Base-by-base conservation (phyloP, 768 basidiomycete species). In the Porpolomopsis calyptriformis region DNA sequence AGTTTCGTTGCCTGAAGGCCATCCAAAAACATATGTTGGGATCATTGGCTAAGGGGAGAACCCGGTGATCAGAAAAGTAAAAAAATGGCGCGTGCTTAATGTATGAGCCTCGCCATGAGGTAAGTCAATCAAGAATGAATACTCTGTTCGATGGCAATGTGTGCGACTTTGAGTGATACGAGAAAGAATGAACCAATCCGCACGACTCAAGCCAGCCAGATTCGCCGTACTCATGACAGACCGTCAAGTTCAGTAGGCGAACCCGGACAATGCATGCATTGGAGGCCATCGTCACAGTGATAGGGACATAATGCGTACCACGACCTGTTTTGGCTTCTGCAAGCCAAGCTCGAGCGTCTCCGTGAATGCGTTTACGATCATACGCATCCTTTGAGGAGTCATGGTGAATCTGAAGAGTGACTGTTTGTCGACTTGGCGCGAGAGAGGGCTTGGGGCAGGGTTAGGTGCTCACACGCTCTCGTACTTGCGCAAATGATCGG, bases 361-460 rank as follows among this genome's bases (percentile, higher is more conserved):
- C 60, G 89, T 81, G 71, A 99, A 92, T 0, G 93, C 86, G 60
- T 96, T 89, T 20, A 93, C 91, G 58, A 98, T 96, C 78, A 93
- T 94, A 40, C 90, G 75, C 91, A 93, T 92, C 48, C 90, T 67
- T 61, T 90, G 89, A 12, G 89, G 86, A 6, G 87, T 91, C 53
- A 92, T 63, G 10, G 85, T 87, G 62, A 91, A 90, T 56, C 85
- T 87, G 57, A 5, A 44, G 29, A 35, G 41, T 18, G 19, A 11
- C 25, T 29, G 20, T 35, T 36, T 25, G 39, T 40, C 36, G 40
- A 39, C 50, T 51, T 39, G 52, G 37, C 12, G 29, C 45, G 16
- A 18, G 19, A 2, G 36, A 4, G 20, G 23, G 16, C 24, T 25
- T 22, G 34, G 22, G n/a, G n/a, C n/a, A 29, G 16, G 5, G 6